phyloP scores from a whole-genome alignment of 192 early-diverging fungal genomes.

The Coemansia sp. region DNA sequence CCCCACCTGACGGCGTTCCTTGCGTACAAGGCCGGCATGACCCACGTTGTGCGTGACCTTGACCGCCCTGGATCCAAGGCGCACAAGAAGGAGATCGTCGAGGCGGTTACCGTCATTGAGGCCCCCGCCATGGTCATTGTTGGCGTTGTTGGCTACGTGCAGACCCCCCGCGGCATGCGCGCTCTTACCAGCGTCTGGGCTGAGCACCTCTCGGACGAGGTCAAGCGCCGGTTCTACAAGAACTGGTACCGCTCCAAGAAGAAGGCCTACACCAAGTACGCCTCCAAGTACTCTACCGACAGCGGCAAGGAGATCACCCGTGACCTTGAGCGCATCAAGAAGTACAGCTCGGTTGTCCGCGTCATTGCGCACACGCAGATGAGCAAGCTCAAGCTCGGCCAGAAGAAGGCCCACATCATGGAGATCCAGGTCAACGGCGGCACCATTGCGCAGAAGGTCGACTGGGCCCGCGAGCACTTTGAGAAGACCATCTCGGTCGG shows the following conservation, averaged over 20 bases:
- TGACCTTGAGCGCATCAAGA: conserved; percentile 98
- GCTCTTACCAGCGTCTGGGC: conserved; percentile 99
- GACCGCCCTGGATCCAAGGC: conserved; percentile 99
- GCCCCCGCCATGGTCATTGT: conserved; percentile 96
- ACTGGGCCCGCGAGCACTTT: conserved; percentile 96
- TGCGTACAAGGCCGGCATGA: conserved; percentile 99
- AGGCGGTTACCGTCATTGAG: conserved; percentile 98
- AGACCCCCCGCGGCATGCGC: conserved; percentile 97
- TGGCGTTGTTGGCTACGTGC: conserved; percentile 99
- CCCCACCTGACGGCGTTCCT: conserved; percentile 99
- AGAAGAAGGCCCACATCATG: conserved; percentile 99
- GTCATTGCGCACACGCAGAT: conserved; percentile 98
- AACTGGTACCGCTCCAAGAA: conserved; percentile 99
- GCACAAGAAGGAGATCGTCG: conserved; percentile 99
- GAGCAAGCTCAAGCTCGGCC: conserved; percentile 88
- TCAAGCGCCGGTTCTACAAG: conserved; percentile 99
- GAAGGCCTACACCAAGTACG: conserved; percentile 99
- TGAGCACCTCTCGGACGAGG: conserved; percentile 95
- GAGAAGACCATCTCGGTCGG: conserved; percentile 90
- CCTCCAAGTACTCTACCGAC: conserved; percentile 91
- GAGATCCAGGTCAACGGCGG: conserved; percentile 99
- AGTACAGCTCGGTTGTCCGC: conserved; percentile 98
- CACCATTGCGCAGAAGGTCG: conserved; percentile 92
- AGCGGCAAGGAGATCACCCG: conserved; percentile 79
- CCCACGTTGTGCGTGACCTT: conserved; percentile 98